These are phyloP conservation scores for Tephrocybe sp. DNA, from an alignment of 768 basidiomycete species.

Conservation along the genomic window DNA sequence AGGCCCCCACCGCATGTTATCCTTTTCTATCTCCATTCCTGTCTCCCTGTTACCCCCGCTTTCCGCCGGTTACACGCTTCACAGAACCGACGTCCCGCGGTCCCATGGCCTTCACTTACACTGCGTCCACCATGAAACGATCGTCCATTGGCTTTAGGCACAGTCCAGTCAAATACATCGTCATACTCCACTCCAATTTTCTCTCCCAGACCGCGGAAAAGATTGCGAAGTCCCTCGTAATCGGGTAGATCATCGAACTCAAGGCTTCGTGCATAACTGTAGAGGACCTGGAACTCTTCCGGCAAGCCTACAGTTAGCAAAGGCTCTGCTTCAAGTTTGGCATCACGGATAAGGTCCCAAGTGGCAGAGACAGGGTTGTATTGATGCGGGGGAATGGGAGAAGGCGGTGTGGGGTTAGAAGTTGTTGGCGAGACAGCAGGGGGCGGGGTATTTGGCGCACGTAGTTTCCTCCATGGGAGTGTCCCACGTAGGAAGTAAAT, in stretches of 20 bases:
- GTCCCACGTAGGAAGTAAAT: conserved; percentile 80
- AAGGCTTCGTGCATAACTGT: conserved; percentile 77
- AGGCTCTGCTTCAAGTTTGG: conserved; percentile 66
- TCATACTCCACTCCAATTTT: conserved; percentile 58
- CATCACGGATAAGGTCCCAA: conserved; percentile 77
- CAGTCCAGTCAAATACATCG: conserved; percentile 45
- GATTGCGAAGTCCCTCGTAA: conserved; percentile 76
- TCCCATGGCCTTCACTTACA: conserved; percentile 16
- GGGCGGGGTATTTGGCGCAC: conserved; percentile 42
- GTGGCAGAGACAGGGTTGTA: conserved; percentile 65
- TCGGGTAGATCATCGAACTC: conserved; percentile 90
- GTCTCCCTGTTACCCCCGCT: conserved; percentile 7
- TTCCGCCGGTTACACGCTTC: conserved; percentile 40
- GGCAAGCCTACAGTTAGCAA: conserved; percentile 76
- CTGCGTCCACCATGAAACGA: conserved; percentile 21
- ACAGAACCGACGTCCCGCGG: conserved; percentile 31
- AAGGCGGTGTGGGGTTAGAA: conserved; percentile 15
- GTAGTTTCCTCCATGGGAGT: conserved; percentile 76
- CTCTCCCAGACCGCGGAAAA: conserved; percentile 63
- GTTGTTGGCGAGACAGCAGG: conserved; percentile 26
- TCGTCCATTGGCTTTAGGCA: conserved; percentile 19
- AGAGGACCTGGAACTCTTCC: conserved; percentile 79
- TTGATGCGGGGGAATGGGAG: conserved; percentile 20
- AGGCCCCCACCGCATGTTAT: not conserved
- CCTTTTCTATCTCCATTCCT: conserved; percentile 18